Evolutionary conservation across 73 alveolate species (phyloP).

Genomic region (Blepharisma stoltei): DNA sequence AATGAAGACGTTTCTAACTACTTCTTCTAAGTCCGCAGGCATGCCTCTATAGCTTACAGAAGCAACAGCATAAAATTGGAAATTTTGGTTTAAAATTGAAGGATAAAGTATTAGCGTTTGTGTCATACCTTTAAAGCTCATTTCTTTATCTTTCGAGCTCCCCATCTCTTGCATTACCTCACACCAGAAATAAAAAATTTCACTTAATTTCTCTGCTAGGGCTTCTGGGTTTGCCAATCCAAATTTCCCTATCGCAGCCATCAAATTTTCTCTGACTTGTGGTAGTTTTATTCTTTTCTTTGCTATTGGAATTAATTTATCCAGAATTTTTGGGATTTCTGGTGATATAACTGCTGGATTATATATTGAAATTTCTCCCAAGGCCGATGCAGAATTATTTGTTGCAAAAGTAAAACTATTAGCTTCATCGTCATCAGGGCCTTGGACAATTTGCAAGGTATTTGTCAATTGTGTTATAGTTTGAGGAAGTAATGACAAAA

Average conservation of each 20-base stretch:
- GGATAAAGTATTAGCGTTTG: neutral
- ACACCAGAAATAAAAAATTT: constrained; percentile 5
- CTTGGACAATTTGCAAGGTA: neutral
- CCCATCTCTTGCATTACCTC: neutral
- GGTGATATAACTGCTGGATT: neutral
- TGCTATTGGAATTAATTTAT: neutral
- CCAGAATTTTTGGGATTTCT: neutral
- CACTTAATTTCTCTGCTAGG: neutral
- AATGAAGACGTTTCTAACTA: neutral
- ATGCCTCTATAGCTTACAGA: neutral
- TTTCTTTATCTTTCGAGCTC: neutral
- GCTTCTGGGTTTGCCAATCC: constrained; percentile 6
- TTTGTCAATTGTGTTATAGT: neutral
- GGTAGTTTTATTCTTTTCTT: neutral
- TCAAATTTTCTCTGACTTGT: neutral
- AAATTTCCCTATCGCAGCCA: neutral
- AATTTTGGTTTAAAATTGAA: neutral
- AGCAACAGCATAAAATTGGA: constrained; percentile 17
- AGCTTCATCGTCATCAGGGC: neutral
- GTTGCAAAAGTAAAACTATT: neutral
- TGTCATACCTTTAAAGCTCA: neutral
- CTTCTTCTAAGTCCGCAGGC: constrained; percentile 4
- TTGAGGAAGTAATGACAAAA: neutral
- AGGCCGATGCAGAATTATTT: constrained; percentile 19
- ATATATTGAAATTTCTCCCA: neutral